These are phyloP conservation scores for Leccinum uliginosum DNA, from an alignment of 768 basidiomycete genomes.

Conservation along the genomic window DNA sequence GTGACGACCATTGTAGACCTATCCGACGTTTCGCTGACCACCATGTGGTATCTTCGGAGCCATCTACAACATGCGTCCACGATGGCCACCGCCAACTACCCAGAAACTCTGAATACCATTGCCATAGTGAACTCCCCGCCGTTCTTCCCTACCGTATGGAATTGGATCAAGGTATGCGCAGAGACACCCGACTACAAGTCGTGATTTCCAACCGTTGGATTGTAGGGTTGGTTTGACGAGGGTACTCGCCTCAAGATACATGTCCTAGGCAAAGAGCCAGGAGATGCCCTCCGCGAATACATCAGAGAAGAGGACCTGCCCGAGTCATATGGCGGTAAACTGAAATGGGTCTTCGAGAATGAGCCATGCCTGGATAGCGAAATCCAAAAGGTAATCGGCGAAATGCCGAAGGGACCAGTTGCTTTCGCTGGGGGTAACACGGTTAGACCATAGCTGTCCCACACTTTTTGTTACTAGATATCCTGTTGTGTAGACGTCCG, in stretches of 20 bases:
- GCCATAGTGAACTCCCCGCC: constrained; percentile 75
- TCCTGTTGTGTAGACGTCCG: neutral
- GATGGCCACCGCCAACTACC: constrained; percentile 79
- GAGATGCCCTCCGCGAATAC: constrained; percentile 46
- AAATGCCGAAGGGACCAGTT: constrained; percentile 54
- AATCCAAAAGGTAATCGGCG: constrained; percentile 40
- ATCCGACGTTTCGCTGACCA: constrained; percentile 51
- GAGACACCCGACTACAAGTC: neutral
- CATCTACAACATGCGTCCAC: constrained; percentile 72
- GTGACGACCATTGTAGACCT: constrained; percentile 72
- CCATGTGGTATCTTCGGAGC: constrained; percentile 65
- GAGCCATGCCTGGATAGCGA: constrained; percentile 61
- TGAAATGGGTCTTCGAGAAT: constrained; percentile 68
- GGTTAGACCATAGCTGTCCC: constrained; percentile 17
- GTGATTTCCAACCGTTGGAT: neutral
- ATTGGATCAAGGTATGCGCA: constrained; percentile 66
- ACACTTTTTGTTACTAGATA: neutral
- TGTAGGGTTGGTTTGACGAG: constrained; percentile 78
- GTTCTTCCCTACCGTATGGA: constrained; percentile 82
- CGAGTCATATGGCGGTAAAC: constrained; percentile 64
- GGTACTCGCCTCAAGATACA: constrained; percentile 74
- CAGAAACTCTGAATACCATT: constrained; percentile 67
- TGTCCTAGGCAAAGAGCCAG: constrained; percentile 61
- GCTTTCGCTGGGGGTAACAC: constrained; percentile 45
- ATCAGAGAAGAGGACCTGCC: constrained; percentile 54